These are phyloP conservation scores for Petunia hybrid DNA, from an alignment of 305 asterid genomes.

Conservation along the genomic window DNA sequence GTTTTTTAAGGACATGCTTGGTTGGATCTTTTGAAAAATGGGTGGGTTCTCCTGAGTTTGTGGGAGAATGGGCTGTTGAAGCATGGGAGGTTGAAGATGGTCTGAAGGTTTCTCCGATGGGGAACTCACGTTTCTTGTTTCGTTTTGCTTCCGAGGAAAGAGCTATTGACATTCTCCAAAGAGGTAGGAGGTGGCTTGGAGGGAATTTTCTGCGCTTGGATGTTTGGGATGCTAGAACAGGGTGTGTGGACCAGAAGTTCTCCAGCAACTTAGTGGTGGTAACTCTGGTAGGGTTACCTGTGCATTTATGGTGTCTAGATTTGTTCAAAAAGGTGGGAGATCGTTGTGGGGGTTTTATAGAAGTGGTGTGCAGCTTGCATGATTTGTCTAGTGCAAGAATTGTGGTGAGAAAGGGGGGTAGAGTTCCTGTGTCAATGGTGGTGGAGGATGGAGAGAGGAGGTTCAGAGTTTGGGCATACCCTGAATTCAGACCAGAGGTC, in stretches of 20 bases:
- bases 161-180: background rate
- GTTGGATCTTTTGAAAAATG: background rate
- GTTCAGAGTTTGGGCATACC: background rate
- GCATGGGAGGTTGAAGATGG: background rate
- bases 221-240: background rate
- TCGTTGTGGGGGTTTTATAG: constrained; percentile 3
- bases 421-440: background rate
- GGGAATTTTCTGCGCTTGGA: background rate
- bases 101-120: background rate
- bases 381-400: background rate
- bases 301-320: background rate
- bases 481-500: background rate
- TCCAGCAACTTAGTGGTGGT: background rate
- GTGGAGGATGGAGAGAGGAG: background rate
- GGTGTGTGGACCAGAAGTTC: background rate
- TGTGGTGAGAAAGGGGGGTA: background rate
- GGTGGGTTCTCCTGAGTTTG: background rate
- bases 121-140: background rate
- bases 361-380: constrained; percentile 13
- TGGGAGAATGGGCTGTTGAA: background rate
- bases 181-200: background rate
- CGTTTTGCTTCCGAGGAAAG: background rate
- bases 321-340: constrained; percentile 3
- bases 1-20: constrained; percentile 1
- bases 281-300: background rate